These are phyloP conservation scores for Acanthochlamys bracteata DNA, from an alignment of 106 monocot genomes.

Conservation along the genomic window DNA sequence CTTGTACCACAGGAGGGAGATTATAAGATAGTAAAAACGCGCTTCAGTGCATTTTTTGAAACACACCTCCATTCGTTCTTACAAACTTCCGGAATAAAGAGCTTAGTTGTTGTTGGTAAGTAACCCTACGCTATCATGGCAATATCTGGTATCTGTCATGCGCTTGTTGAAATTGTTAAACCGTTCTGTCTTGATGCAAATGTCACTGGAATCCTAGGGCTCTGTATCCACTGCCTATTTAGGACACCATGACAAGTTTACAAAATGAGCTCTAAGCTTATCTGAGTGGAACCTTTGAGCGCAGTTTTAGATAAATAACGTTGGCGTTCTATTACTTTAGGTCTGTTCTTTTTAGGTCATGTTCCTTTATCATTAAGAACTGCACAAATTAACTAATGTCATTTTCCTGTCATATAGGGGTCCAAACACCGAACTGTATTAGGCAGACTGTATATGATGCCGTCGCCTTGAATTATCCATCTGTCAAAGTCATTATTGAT, in stretches of 20 bases:
- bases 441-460: constrained; percentile 94
- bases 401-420: too few relatives aligned
- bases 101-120: constrained; percentile 82
- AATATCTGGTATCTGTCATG: background rate
- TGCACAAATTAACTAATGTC: background rate
- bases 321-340: too few relatives aligned
- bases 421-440: constrained; percentile 99
- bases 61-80: constrained; percentile 83
- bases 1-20: constrained; percentile 63
- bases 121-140: background rate
- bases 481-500: constrained; percentile 73
- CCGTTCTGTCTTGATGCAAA: too few relatives aligned
- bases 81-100: constrained; percentile 53
- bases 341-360: background rate
- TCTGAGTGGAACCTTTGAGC: too few relatives aligned
- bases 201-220: background rate
- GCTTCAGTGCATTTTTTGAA: constrained; percentile 93
- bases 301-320: too few relatives aligned
- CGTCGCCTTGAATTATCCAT: constrained; percentile 60
- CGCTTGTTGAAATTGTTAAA: background rate
- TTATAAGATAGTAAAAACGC: constrained; percentile 80
- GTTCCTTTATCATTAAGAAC: background rate
- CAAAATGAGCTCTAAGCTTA: too few relatives aligned
- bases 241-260: too few relatives aligned
- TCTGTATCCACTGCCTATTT: too few relatives aligned